Evolutionary conservation across 2,329 filamentous ascomycete genomes (phyloP).

Genomic region (Monosporascus ibericus): DNA sequence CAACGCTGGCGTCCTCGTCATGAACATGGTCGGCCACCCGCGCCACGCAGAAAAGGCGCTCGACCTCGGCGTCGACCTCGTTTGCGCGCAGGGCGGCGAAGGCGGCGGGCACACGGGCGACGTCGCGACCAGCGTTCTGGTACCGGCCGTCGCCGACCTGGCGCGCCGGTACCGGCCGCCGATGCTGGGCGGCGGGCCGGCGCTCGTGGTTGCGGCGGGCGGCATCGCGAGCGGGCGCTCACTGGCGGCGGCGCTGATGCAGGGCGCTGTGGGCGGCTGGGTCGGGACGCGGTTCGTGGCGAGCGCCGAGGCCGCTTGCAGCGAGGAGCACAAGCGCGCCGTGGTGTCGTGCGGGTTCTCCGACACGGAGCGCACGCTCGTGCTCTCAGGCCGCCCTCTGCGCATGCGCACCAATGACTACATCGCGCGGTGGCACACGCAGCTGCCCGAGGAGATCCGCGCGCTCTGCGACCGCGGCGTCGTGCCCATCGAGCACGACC

Average conservation of each 20-base stretch:
- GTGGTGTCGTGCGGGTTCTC: slow-evolving; percentile 75
- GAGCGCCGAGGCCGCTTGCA: slow-evolving; percentile 72
- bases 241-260: slow-evolving; percentile 76
- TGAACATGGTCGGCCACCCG: slow-evolving; percentile 97
- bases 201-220: slow-evolving; percentile 82
- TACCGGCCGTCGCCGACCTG: slow-evolving; percentile 82
- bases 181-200: slow-evolving; percentile 60
- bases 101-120: slow-evolving; percentile 91
- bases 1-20: slow-evolving; percentile 71
- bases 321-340: slow-evolving; percentile 73
- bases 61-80: slow-evolving; percentile 78
- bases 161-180: slow-evolving; percentile 65
- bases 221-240: slow-evolving; percentile 79
- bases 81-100: slow-evolving; percentile 89
- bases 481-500: slow-evolving; percentile 75
- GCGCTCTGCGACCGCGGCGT: slow-evolving; percentile 70
- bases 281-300: slow-evolving; percentile 92
- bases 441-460: slow-evolving; percentile 63
- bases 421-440: slow-evolving; percentile 71
- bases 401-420: slow-evolving; percentile 80
- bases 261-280: slow-evolving; percentile 86
- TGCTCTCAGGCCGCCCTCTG: slow-evolving; percentile 75
- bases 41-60: slow-evolving; percentile 88
- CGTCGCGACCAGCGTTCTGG: slow-evolving; percentile 76
- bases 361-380: slow-evolving; percentile 76